Base-by-base conservation (phyloP, 2,329 filamentous ascomycete species). In the Fusarium citri region DNA sequence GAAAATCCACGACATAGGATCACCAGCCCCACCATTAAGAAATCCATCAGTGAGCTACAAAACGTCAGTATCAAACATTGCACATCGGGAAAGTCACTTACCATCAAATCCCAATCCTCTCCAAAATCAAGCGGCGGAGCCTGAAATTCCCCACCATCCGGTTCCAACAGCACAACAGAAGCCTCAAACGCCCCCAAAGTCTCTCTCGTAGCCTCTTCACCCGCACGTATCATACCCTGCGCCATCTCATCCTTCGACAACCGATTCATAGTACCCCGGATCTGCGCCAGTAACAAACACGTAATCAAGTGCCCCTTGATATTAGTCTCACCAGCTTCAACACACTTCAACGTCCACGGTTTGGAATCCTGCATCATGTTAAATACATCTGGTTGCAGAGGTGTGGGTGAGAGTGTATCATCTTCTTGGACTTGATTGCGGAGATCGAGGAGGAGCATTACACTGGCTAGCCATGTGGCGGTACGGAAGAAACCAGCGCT, bases 251-350 rank as follows among this genome's bases (percentile, higher is more conserved):
- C 74, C 8, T 77, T 77, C 0, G 63, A 62, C 0, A 80, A 14
- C 0, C 83, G 81, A 5, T 71, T 73, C 61, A 79, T 74, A 2
- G 86, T 73, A 0, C 77, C 82, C 6, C 84, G 77, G 0, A 88
- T 77, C 45, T 87, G 80, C 0, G 80, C 78, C 4, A 42, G 9
- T 2, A 74, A 23, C 6, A 75, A 20, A 2, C 47, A 69, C 0
- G 77, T 64, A 15, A 88, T 78, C 20, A 89, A 50, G 42, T 83
- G 83, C 0, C 84, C 84, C 66, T 88, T 89, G 22, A 85, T 76
- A 57, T 88, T 89, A 0, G 85, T 88, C 74, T 88, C 85, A 3
- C 85, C 87, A 0, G 78, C 79, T 47, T 80, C 68, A n/a, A 88
- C 78, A 11, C 76, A 78, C 8, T 71, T 66, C 46, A 84, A 71